Conservation (phyloP, 2,329 filamentous ascomycete genomes). For the Aspergillus tanneri region DNA sequence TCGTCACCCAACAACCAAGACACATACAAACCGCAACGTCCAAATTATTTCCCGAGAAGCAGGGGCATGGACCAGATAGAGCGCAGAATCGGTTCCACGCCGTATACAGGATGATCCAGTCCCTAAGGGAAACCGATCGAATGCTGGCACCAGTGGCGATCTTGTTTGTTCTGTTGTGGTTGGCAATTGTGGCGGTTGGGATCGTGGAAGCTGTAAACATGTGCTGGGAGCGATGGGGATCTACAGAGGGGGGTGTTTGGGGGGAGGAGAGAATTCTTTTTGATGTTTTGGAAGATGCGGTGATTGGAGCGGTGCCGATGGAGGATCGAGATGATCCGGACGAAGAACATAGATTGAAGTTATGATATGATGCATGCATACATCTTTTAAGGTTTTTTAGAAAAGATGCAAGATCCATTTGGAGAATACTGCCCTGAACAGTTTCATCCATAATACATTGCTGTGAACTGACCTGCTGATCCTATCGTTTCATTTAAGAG, state of each 20-base stretch:
- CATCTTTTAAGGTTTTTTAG: not conserved
- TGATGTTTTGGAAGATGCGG: conserved; percentile 6
- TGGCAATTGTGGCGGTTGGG: not conserved
- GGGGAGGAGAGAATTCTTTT: not conserved
- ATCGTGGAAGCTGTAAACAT: not conserved
- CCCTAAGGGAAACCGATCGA: not conserved
- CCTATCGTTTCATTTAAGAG: not conserved
- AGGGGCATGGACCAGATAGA: not conserved
- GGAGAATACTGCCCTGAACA: no score
- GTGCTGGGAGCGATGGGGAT: not conserved
- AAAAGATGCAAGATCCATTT: no score
- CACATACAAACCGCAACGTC: not conserved
- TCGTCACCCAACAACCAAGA: not conserved
- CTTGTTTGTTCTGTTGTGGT: conserved; percentile 9
- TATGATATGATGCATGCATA: not conserved
- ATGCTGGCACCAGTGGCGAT: conserved; percentile 18
- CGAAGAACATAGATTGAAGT: not conserved
- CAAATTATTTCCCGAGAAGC: not conserved
- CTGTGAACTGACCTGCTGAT: no score
- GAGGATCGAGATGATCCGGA: conserved; percentile 4
- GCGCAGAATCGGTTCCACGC: no score
- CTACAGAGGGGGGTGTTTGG: not conserved
- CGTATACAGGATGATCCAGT: not conserved
- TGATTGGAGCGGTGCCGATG: conserved; percentile 2
- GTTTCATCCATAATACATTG: not conserved